Evolutionary conservation across 176 grass and related monocot genomes (phyloP).

Genomic region (Puccinellia tenuiflora): DNA sequence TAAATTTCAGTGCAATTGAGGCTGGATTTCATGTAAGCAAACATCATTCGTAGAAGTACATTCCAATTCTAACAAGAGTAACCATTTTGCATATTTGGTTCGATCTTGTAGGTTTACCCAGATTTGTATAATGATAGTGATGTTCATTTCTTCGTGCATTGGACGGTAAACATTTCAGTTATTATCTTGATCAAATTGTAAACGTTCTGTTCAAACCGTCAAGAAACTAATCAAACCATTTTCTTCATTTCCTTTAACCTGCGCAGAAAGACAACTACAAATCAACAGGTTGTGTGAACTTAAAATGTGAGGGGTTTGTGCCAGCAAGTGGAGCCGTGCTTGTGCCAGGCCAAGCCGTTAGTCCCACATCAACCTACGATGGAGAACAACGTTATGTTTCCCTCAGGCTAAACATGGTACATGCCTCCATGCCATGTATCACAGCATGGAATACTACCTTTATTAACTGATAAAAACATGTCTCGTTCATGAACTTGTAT

Average conservation of each 20-base stretch:
- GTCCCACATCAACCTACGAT: neutral
- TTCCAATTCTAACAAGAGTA: neutral
- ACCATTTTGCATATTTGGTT: neutral
- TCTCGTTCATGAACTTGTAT: neutral
- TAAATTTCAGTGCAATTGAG: neutral
- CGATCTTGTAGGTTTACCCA: neutral
- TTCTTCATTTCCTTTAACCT: neutral
- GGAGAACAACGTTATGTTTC: neutral
- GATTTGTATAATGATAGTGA: neutral
- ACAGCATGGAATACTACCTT: neutral
- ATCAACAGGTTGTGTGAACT: neutral
- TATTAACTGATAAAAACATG: neutral
- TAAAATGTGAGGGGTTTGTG: neutral
- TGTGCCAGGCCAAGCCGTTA: neutral
- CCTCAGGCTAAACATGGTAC: neutral
- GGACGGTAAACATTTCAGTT: neutral
- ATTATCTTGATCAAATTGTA: neutral
- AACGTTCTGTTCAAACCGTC: neutral
- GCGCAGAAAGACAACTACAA: neutral
- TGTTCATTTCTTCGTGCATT: conserved; percentile 1
- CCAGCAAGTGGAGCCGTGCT: neutral
- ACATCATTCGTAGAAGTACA: neutral
- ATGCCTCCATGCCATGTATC: neutral
- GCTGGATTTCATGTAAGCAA: conserved; percentile 15
- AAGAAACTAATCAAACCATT: neutral